Evolutionary conservation across 2,329 filamentous ascomycete species (phyloP), one percentile per base, ranked within the genome.

Genomic region (Diaporthe australafricana): DNA sequence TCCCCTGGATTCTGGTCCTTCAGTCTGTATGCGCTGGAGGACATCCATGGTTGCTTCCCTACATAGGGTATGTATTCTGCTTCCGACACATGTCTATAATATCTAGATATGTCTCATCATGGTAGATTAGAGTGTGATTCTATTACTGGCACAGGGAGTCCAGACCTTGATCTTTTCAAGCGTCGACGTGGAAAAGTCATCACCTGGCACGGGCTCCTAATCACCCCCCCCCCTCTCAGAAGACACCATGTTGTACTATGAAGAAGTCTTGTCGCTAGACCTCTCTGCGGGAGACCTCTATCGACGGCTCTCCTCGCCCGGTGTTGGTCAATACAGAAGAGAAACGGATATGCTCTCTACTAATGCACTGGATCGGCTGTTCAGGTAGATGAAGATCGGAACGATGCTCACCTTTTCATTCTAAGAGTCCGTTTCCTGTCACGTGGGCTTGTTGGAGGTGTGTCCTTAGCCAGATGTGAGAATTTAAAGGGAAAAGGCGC

Each of bases 381-480:
- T 47, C 35, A 32, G 47, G 11, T 70, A 47, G 56, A 56, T 53
- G n/a, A 56, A 70, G 56, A 63, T 53, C n/a, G 56, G 47, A 7
- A 63, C 47, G 2, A 35, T 35, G 56, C 55, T 9, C 17, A 17
- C 16, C 25, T 38, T 35, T 20, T 63, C 35, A 53, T 16, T 56
- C 68, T 17, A 47, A 17, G 35, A 55, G 68, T 25, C 9, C 35
- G 6, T 55, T 47, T 20, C 68, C 56, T n/a, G 35, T 38, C 20
- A 55, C 25, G 56, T 65, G 17, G n/a, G 42, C 5, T 63, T 53
- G n/a, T n/a, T 65, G 47, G 27, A 70, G 16, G 35, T 55, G 25
- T 70, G 68, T 63, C 47, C 47, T 32, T 70, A 35, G 56, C 56
- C 56, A 52, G 47, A 45, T 2, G 68, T 70, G 12, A 32, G 65